phyloP scores from a whole-genome alignment of 192 early-diverging fungal genomes.

The Martensiomyces pterosporus region DNA sequence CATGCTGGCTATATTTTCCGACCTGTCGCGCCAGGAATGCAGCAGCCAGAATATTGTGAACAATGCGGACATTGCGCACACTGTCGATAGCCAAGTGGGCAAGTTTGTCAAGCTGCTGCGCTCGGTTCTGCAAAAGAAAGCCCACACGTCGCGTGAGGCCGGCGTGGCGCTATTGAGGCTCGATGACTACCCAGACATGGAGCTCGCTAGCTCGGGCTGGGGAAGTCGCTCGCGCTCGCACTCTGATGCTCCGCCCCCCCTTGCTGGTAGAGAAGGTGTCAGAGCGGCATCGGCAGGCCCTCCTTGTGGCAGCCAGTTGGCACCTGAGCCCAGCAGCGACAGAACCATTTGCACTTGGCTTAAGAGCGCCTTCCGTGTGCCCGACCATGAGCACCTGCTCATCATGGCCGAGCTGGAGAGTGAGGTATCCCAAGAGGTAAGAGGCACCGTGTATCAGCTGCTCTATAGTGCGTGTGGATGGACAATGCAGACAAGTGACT shows the following conservation, averaged over 20 bases:
- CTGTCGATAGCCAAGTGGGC: conserved; percentile 37
- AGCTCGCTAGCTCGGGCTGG: background rate
- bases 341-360: conserved; percentile 30
- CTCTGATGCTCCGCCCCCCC: conserved; percentile 9
- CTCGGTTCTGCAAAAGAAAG: conserved; percentile 37
- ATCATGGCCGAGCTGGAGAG: conserved; percentile 26
- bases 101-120: conserved; percentile 44
- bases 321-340: background rate
- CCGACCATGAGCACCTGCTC: conserved; percentile 28
- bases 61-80: conserved; percentile 23
- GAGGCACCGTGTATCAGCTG: no score
- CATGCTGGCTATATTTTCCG: conserved; percentile 31
- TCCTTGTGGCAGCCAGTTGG: conserved; percentile 5
- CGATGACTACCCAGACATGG: conserved; percentile 30
- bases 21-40: conserved; percentile 20
- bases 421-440: conserved; percentile 44
- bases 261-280: no score
- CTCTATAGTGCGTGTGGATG: no score
- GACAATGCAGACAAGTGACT: no score
- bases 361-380: conserved; percentile 27
- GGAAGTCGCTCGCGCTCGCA: conserved; percentile 8
- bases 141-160: conserved; percentile 46
- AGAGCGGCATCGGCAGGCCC: conserved; percentile 9
- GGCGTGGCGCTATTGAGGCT: conserved; percentile 43
- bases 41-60: conserved; percentile 23